Conservation (phyloP, 2,329 filamentous ascomycete genomes). For the Ascochyta fabae region DNA sequence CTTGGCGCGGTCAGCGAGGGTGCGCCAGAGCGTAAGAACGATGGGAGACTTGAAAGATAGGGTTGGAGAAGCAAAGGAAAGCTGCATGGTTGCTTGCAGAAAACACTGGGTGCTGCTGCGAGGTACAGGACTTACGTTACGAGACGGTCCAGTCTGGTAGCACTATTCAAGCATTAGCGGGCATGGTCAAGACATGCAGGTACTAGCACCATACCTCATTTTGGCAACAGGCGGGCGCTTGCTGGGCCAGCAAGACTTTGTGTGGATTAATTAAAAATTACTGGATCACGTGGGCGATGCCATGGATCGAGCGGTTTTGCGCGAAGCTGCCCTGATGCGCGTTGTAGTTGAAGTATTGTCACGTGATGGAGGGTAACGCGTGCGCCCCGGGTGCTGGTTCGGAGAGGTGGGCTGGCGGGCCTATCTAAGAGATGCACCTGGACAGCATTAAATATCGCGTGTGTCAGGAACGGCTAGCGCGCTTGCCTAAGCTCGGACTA, state of each 20-base stretch:
- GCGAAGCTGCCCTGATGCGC: slow-evolving; percentile 10
- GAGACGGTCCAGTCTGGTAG: slow-evolving; percentile 48
- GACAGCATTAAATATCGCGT: slow-evolving; percentile 34
- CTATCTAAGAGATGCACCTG: slow-evolving; percentile 35
- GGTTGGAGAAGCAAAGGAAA: not conserved
- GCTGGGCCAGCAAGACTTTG: slow-evolving; percentile 17
- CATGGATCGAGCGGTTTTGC: slow-evolving; percentile 27
- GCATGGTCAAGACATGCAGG: slow-evolving; percentile 33
- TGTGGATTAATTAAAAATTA: slow-evolving; percentile 37
- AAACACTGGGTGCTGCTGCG: slow-evolving; percentile 1
- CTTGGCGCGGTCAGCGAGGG: slow-evolving; percentile 57
- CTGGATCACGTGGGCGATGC: slow-evolving; percentile 27
- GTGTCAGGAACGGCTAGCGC: slow-evolving; percentile 25
- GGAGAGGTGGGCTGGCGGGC: slow-evolving; percentile 40
- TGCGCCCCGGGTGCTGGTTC: slow-evolving; percentile 37
- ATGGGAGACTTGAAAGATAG: not conserved
- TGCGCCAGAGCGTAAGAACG: not conserved
- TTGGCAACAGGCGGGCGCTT: slow-evolving; percentile 20
- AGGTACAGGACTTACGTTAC: slow-evolving; percentile 43
- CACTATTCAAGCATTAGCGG: slow-evolving; percentile 46
- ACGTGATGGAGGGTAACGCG: slow-evolving; percentile 35
- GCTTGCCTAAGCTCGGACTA: slow-evolving; percentile 29
- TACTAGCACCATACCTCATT: slow-evolving; percentile 40
- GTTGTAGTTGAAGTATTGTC: slow-evolving; percentile 16
- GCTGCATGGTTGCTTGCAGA: not conserved